These are phyloP conservation scores for Macrocybe gigantea DNA, from an alignment of 768 basidiomycete species.

Conservation along the genomic window DNA sequence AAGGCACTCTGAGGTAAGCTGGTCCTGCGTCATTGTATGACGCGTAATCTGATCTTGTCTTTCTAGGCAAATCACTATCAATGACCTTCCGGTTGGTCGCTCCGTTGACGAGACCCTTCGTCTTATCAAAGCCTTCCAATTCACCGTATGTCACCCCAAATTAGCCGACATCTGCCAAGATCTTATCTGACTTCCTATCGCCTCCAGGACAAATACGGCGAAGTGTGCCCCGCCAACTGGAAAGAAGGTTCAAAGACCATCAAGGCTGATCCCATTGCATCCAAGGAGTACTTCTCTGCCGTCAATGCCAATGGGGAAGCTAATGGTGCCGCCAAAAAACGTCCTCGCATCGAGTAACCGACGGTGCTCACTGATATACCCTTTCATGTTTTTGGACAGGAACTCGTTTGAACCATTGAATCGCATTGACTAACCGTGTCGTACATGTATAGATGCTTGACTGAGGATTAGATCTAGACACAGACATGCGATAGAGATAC, in stretches of 20 bases:
- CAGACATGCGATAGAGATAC: too few relatives aligned
- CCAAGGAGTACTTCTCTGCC: slow-evolving; percentile 67
- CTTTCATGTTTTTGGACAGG: background rate
- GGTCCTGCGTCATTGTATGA: background rate
- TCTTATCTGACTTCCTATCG: background rate
- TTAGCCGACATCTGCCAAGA: background rate
- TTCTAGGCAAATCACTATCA: slow-evolving; percentile 74
- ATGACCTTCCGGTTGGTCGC: slow-evolving; percentile 93
- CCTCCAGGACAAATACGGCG: slow-evolving; percentile 75
- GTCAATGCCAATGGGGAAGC: slow-evolving; percentile 17
- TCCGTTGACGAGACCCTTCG: slow-evolving; percentile 92
- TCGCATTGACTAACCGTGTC: background rate
- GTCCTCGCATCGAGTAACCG: slow-evolving; percentile 43
- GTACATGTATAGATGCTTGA: too few relatives aligned
- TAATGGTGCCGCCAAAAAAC: slow-evolving; percentile 48
- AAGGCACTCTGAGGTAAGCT: slow-evolving; percentile 62
- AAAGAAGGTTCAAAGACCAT: slow-evolving; percentile 76
- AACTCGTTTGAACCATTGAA: background rate
- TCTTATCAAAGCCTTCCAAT: slow-evolving; percentile 92
- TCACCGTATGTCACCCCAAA: slow-evolving; percentile 48
- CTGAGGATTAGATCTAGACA: too few relatives aligned
- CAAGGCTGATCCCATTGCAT: slow-evolving; percentile 69
- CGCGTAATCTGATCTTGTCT: background rate
- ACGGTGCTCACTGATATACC: background rate
- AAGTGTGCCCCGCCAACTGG: slow-evolving; percentile 94